Percentiles rank a stretch among this genome's conserved stretches.
Evolutionary conservation across 345 rosid species (phyloP).

Genomic region (Dipteronia dyeriana): DNA sequence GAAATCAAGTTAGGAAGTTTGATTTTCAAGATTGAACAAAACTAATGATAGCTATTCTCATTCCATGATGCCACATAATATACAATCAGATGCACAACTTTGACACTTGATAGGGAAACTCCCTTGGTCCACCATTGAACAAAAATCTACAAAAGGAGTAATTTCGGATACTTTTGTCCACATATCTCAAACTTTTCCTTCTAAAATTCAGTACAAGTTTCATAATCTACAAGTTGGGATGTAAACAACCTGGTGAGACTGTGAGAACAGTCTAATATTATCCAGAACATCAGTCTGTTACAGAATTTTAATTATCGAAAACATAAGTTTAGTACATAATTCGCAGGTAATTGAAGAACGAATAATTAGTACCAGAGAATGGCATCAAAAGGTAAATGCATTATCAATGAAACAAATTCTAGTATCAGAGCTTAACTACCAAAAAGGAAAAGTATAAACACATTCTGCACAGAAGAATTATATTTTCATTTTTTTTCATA

Average conservation of each 20-base stretch:
- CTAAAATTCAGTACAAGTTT: neutral
- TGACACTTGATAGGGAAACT: neutral
- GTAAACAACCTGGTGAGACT: neutral
- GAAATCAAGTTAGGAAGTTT: neutral
- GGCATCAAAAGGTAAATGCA: neutral
- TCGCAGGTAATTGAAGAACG: neutral
- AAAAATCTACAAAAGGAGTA: no score
- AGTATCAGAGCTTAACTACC: neutral
- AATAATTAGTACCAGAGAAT: neutral
- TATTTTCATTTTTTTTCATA: neutral
- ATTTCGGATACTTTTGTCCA: neutral
- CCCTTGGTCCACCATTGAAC: no score
- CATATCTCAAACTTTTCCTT: neutral
- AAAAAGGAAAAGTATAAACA: slow-evolving; percentile 1
- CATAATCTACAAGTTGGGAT: neutral
- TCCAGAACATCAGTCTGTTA: neutral
- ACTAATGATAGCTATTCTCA: neutral
- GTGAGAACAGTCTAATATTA: no score
- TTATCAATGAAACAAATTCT: neutral
- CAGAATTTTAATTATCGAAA: no score
- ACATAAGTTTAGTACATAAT: neutral
- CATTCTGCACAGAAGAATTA: slow-evolving; percentile 14
- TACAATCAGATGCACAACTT: neutral
- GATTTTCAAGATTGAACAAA: neutral
- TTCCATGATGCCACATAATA: neutral